Conservation (phyloP, 495 filamentous ascomycete species). For the Mycothermus thermophilus region DNA sequence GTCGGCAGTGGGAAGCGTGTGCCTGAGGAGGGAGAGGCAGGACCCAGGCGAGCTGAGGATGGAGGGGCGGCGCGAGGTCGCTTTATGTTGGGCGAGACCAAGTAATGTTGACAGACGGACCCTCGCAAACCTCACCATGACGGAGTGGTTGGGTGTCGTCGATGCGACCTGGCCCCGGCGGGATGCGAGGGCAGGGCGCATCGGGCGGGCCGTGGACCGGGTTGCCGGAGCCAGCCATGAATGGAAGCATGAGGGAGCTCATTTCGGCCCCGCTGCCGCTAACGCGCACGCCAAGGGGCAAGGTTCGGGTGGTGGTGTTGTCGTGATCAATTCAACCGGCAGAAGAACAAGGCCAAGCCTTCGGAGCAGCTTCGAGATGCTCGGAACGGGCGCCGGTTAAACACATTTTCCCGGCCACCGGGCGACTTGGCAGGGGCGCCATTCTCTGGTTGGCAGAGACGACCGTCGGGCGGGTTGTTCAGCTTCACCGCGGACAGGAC, state of each 20-base stretch:
- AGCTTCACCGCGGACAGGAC: too few relatives aligned
- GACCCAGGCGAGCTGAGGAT: too few relatives aligned
- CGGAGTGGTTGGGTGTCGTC: background rate
- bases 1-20: background rate
- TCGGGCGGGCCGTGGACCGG: constrained; percentile 3
- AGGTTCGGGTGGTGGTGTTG: too few relatives aligned
- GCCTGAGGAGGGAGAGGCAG: background rate
- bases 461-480: too few relatives aligned
- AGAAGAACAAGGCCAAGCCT: background rate
- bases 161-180: constrained; percentile 3
- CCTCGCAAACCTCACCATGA: background rate
- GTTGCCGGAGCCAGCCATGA: background rate
- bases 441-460: too few relatives aligned
- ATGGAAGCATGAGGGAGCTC: background rate
- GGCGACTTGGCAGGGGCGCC: too few relatives aligned
- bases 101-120: too few relatives aligned
- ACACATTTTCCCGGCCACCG: too few relatives aligned
- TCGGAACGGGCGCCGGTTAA: too few relatives aligned
- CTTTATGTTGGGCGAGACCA: background rate
- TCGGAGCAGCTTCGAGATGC: background rate
- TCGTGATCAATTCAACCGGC: too few relatives aligned
- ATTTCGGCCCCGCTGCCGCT: constrained; percentile 5
- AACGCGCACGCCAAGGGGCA: constrained; percentile 1
- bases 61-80: too few relatives aligned
- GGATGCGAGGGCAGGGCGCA: background rate